Percentiles rank a stretch among this genome's conserved stretches.
phyloP scores from a whole-genome alignment of 768 basidiomycete genomes.

The Lentinula sp. region DNA sequence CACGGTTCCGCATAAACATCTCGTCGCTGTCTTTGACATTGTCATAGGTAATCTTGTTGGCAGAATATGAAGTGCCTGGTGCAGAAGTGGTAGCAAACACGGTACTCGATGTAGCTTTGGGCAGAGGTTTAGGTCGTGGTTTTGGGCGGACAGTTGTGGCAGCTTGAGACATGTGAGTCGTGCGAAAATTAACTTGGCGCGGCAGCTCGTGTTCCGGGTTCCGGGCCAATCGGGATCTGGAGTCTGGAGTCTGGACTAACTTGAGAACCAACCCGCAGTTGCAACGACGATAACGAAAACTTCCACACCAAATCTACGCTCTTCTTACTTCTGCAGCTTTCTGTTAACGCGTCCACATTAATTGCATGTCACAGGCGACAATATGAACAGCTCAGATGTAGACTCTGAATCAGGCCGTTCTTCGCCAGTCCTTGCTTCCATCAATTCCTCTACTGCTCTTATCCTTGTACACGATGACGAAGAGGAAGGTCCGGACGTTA shows the following conservation, averaged over 20 bases:
- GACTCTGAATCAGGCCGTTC: slow-evolving; percentile 12
- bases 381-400: not conserved
- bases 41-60: slow-evolving; percentile 13
- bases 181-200: not conserved
- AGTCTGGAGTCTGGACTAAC: not conserved
- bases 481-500: slow-evolving; percentile 19
- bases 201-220: not conserved
- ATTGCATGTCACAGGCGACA: not conserved
- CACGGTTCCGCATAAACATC: slow-evolving; percentile 63
- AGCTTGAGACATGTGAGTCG: not conserved
- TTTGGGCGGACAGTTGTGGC: not conserved
- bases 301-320: no score
- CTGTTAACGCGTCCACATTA: no score
- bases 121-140: slow-evolving; percentile 40
- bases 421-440: slow-evolving; percentile 19
- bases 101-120: slow-evolving; percentile 16
- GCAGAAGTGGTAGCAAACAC: slow-evolving; percentile 10
- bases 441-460: slow-evolving; percentile 46
- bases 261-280: not conserved
- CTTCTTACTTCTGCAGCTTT: not conserved
- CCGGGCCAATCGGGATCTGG: not conserved
- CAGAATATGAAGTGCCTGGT: slow-evolving; percentile 15
- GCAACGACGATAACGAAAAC: not conserved
- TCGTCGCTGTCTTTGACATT: slow-evolving; percentile 55
- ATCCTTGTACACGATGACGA: slow-evolving; percentile 55